These are phyloP conservation scores for Amphirosellinia nigrospora DNA, from an alignment of 495 filamentous ascomycete species.

Conservation along the genomic window DNA sequence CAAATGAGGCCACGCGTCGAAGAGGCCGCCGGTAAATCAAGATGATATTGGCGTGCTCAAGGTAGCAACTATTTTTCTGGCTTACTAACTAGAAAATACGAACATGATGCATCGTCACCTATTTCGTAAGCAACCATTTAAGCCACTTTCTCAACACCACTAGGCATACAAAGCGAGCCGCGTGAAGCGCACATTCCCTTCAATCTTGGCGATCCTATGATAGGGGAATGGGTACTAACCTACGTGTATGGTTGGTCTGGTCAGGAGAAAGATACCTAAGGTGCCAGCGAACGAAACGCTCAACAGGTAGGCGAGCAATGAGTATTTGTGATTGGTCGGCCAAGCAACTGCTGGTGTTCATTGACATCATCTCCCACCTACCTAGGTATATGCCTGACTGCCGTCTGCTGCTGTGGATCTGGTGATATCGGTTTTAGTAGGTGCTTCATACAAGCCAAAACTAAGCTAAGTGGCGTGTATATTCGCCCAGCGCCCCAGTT, in stretches of 20 bases:
- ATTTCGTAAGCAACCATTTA: too few relatives aligned
- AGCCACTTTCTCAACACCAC: neutral
- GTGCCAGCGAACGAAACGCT: neutral
- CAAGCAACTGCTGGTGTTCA: neutral
- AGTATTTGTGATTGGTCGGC: neutral
- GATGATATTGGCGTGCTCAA: neutral
- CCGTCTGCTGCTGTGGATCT: neutral
- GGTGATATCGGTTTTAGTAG: neutral
- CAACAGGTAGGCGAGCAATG: neutral
- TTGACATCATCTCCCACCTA: slow-evolving; percentile 11
- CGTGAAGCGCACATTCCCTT: slow-evolving; percentile 11
- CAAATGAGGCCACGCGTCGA: slow-evolving; percentile 6
- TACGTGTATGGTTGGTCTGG: neutral
- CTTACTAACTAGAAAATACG: neutral
- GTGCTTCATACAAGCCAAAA: neutral
- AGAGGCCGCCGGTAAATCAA: neutral
- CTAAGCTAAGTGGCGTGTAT: neutral
- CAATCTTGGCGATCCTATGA: slow-evolving; percentile 1
- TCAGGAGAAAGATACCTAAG: slow-evolving; percentile 1
- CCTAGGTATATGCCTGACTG: neutral
- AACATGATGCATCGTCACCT: slow-evolving; percentile 4
- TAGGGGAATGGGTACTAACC: neutral
- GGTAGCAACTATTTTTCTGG: neutral
- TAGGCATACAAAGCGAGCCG: neutral
- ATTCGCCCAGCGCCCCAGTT: neutral